Evolutionary conservation across 2,329 filamentous ascomycete genomes (phyloP).

Genomic region (Ceratocystis smalleyi): DNA sequence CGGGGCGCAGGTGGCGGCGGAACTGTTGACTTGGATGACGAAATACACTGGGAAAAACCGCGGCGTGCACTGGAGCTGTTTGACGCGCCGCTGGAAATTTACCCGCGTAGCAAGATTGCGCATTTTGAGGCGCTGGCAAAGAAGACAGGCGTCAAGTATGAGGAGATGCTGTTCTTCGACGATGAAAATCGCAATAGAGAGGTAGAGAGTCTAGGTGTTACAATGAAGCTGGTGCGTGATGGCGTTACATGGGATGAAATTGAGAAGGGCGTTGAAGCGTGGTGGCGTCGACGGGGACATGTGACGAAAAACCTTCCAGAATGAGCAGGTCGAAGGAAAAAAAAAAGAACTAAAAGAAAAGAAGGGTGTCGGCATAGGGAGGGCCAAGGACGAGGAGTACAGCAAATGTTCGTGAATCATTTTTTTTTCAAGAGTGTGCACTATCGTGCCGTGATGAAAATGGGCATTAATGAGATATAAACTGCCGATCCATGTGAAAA

Average conservation of each 20-base stretch:
- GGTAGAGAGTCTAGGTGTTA: constrained; percentile 62
- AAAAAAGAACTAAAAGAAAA: background rate
- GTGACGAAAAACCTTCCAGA: background rate
- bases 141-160: constrained; percentile 53
- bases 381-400: background rate
- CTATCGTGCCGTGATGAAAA: background rate
- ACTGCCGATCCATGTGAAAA: background rate
- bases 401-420: background rate
- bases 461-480: background rate
- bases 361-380: background rate
- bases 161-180: constrained; percentile 92
- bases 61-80: constrained; percentile 43
- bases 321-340: background rate
- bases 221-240: constrained; percentile 68
- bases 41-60: constrained; percentile 22
- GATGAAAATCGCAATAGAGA: constrained; percentile 79
- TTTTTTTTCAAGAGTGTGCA: background rate
- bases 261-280: constrained; percentile 63
- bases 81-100: constrained; percentile 45
- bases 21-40: background rate
- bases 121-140: constrained; percentile 65
- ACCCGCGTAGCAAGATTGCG: constrained; percentile 65
- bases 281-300: constrained; percentile 55
- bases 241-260: constrained; percentile 64
- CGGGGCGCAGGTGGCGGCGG: constrained; percentile 19